These are phyloP conservation scores for Stellera chamaejasme DNA, from an alignment of 345 rosid genomes.

Conservation along the genomic window DNA sequence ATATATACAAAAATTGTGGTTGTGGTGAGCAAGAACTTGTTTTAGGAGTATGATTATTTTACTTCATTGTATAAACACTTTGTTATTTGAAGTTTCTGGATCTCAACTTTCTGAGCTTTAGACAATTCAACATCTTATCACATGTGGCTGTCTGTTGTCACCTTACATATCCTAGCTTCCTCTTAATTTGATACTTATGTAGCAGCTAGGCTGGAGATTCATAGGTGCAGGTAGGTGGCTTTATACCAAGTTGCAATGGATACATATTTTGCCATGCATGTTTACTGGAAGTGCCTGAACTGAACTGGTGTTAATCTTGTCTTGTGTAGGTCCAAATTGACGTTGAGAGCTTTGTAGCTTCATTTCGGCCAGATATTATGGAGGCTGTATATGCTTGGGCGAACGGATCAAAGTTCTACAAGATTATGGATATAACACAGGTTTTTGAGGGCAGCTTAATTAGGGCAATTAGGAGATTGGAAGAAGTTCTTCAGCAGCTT, in stretches of 20 bases:
- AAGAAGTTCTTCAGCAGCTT: slow-evolving; percentile 96
- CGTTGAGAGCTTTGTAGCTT: slow-evolving; percentile 70
- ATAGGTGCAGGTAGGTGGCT: too few relatives aligned
- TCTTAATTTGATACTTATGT: too few relatives aligned
- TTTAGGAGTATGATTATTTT: too few relatives aligned
- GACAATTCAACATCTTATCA: too few relatives aligned
- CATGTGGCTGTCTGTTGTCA: too few relatives aligned
- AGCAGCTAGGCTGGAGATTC: too few relatives aligned
- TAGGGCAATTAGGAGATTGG: slow-evolving; percentile 92
- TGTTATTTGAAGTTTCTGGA: too few relatives aligned
- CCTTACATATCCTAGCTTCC: too few relatives aligned
- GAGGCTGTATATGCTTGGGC: slow-evolving; percentile 99
- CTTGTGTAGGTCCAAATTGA: slow-evolving; percentile 66
- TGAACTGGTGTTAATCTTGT: neutral
- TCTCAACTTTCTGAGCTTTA: too few relatives aligned
- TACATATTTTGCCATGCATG: neutral
- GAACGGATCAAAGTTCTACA: slow-evolving; percentile 87
- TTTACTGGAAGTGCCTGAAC: neutral
- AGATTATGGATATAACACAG: slow-evolving; percentile 85
- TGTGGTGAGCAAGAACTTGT: too few relatives aligned
- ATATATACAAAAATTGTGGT: too few relatives aligned
- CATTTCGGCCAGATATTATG: slow-evolving; percentile 93
- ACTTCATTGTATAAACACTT: too few relatives aligned
- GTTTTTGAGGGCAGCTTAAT: slow-evolving; percentile 99
- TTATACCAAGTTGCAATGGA: neutral